Evolutionary conservation across 306 rosid genomes (phyloP).

Genomic region (Mucuna pruriens): DNA sequence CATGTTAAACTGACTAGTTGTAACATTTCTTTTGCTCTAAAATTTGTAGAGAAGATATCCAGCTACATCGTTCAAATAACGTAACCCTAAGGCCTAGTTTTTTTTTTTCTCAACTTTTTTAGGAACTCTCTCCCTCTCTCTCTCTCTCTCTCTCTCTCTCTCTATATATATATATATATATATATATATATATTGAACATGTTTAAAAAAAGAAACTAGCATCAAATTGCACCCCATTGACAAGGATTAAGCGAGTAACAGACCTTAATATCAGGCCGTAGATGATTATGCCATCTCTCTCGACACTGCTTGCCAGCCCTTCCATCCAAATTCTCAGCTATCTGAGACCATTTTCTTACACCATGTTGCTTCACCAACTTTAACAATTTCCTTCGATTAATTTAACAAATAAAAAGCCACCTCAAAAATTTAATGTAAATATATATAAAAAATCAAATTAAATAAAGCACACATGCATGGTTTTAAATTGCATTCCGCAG

Average conservation of each 20-base stretch:
- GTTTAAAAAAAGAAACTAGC: neutral
- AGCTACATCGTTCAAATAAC: neutral
- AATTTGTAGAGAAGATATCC: neutral
- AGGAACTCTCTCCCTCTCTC: neutral
- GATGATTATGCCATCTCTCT: conserved; percentile 97
- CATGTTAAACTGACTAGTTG: neutral
- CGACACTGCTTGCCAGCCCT: conserved; percentile 95
- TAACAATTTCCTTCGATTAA: conserved; percentile 55
- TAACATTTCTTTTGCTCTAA: neutral
- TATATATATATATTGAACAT: neutral
- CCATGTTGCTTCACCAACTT: conserved; percentile 85
- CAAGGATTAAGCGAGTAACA: neutral
- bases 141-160: too few species aligned
- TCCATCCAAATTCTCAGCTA: conserved; percentile 75
- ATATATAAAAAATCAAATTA: neutral
- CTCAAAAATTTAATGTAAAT: neutral
- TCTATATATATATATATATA: too few species aligned
- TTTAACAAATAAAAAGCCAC: neutral
- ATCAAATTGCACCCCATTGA: neutral
- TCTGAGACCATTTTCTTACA: conserved; percentile 83
- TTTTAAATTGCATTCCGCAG: too few species aligned
- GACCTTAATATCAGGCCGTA: conserved; percentile 95
- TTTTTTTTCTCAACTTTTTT: neutral
- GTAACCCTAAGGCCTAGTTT: neutral
- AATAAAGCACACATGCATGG: too few species aligned